phyloP scores from a whole-genome alignment of 1,284 basidiomycete species.

The Boletus subluridellus region DNA sequence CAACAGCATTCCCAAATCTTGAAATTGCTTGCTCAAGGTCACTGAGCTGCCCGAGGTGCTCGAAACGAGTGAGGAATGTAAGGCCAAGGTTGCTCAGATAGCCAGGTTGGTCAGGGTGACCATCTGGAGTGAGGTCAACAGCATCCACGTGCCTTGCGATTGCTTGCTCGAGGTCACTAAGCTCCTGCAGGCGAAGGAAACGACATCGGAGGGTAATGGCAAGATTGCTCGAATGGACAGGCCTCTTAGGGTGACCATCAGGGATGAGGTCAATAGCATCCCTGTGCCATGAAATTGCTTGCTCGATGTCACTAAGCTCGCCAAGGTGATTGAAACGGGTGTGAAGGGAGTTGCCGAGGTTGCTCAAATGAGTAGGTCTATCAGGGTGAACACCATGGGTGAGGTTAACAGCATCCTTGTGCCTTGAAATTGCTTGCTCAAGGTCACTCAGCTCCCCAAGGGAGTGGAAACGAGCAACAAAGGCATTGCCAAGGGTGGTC shows the following conservation, averaged over 20 bases:
- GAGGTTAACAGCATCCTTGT: too few relatives aligned
- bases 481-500: not conserved
- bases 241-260: not conserved
- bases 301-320: not conserved
- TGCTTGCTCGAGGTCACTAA: not conserved
- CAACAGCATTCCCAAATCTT: not conserved
- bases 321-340: not conserved
- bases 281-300: too few relatives aligned
- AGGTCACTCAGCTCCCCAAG: too few relatives aligned
- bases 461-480: not conserved
- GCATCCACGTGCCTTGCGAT: not conserved
- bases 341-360: too few relatives aligned
- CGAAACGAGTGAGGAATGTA: not conserved
- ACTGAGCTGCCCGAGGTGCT: not conserved
- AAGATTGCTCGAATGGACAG: not conserved
- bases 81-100: not conserved
- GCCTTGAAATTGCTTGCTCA: too few relatives aligned
- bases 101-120: not conserved
- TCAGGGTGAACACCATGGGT: too few relatives aligned
- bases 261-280: too few relatives aligned
- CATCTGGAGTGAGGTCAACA: not conserved
- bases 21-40: not conserved
- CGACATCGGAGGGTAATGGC: not conserved
- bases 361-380: too few relatives aligned
- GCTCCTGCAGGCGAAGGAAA: not conserved